These are phyloP conservation scores for Suillus cothurnatus DNA, from an alignment of 768 basidiomycete genomes.

Conservation along the genomic window DNA sequence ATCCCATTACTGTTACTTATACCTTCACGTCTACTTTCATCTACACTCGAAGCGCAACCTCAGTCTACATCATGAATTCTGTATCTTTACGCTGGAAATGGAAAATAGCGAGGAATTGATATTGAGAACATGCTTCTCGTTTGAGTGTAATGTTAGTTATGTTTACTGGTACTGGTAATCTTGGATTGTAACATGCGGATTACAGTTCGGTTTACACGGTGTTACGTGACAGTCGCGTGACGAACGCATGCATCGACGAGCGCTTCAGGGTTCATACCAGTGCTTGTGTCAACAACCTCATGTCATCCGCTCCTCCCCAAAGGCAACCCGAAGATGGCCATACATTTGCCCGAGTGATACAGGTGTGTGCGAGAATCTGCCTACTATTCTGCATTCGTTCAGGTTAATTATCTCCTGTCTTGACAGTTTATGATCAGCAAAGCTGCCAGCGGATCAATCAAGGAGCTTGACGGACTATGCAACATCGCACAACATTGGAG, in stretches of 20 bases:
- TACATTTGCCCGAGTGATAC: constrained; percentile 3
- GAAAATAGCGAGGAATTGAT: background rate
- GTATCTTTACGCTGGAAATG: constrained; percentile 3
- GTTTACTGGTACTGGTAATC: background rate
- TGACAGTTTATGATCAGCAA: constrained; percentile 6
- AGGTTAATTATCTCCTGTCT: background rate
- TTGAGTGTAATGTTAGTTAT: background rate
- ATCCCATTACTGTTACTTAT: background rate
- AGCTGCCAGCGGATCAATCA: constrained; percentile 5
- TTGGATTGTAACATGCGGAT: background rate
- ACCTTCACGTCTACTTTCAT: constrained; percentile 7
- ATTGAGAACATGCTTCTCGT: too few species aligned
- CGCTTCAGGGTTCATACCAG: background rate
- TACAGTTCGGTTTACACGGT: background rate
- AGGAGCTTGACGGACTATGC: constrained; percentile 7
- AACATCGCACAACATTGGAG: constrained; percentile 8
- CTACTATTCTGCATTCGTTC: background rate
- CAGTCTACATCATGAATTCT: background rate
- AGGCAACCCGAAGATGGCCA: constrained; percentile 1
- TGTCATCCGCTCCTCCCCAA: background rate
- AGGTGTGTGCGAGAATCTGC: background rate
- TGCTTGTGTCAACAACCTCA: background rate
- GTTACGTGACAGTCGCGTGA: constrained; percentile 1
- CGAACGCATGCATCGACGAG: background rate
- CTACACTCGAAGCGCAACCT: background rate